Base-by-base conservation (phyloP, 495 filamentous ascomycete species). In the Rhypophila decipiens region DNA sequence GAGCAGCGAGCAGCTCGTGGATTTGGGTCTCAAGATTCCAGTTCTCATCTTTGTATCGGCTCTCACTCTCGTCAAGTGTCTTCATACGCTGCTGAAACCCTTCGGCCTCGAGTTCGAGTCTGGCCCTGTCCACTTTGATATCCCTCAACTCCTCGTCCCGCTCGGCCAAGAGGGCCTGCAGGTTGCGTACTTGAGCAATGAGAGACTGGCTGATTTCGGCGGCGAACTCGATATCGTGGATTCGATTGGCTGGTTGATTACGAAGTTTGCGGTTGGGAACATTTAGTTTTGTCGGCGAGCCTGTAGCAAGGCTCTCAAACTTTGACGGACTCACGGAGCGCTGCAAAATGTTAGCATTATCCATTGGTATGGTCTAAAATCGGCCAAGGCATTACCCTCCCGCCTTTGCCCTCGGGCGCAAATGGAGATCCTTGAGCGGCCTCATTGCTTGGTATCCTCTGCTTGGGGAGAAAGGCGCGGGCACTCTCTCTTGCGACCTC, bases 31-130 rank as follows among this genome's bases (percentile, higher is more conserved):
- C 93, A 36, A 98, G 75, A 50, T 84, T 87, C 93, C 93, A 98
- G 59, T 97, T 98, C 61, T 95, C 91, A 59, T 98, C 93, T 64
- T 96, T 97, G 65, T 90, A 95, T 15, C 87, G 81, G 62, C 89
- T 85, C 67, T 98, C 93, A 56, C 85, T 94, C 64, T 97, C 93
- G 56, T 96, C 90, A 27, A 97, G 71, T 5, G 73, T 74, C 56
- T 84, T 84, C 39, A 96, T 72, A 10, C 88, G 83, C 60, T 90
- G 83, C 45, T 82, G 75, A 47, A 94, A 80, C 1, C 79, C 79
- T 59, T 95, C 88, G 0, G 80, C 81, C 50, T 96, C 89, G 24
- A 85, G 66, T 62, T 96, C 90, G 15, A 96, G 72, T 45, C 78
- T 74, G 4, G 86, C 83, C 54, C 83, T 86, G 44, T 93, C 87